phyloP scores from a whole-genome alignment of 352 stramenopile species.

The Phytophthora agathidicida region DNA sequence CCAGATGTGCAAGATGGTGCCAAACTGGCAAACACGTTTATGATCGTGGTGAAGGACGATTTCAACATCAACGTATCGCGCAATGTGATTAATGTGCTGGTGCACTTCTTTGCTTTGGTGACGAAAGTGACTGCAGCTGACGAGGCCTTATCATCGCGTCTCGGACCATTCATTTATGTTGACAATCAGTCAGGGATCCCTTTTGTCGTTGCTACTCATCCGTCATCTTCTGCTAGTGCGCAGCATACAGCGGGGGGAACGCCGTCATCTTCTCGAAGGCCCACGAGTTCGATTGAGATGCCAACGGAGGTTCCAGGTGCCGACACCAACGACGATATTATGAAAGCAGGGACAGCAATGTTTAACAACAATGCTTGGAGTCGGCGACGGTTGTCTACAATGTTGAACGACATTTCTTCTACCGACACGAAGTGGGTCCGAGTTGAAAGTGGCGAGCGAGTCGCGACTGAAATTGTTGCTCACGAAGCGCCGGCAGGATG shows the following conservation, averaged over 20 bases:
- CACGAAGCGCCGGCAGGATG: constrained; percentile 85
- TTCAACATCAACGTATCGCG: constrained; percentile 85
- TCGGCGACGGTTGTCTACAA: constrained; percentile 67
- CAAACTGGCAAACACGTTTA: constrained; percentile 64
- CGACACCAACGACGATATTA: constrained; percentile 49
- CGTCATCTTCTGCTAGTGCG: constrained; percentile 30
- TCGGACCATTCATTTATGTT: constrained; percentile 87
- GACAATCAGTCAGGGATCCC: constrained; percentile 88
- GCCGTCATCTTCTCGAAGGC: constrained; percentile 29
- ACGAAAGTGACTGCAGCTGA: constrained; percentile 58
- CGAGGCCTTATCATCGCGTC: constrained; percentile 48
- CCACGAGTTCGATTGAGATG: constrained; percentile 57
- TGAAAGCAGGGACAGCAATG: constrained; percentile 49
- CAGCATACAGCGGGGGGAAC: constrained; percentile 15
- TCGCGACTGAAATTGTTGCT: constrained; percentile 80
- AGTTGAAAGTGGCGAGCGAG: constrained; percentile 63
- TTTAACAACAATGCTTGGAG: constrained; percentile 66
- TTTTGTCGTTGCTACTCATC: constrained; percentile 77
- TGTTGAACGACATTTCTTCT: constrained; percentile 81
- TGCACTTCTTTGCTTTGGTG: constrained; percentile 79
- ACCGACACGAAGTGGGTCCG: constrained; percentile 71
- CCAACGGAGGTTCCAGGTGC: constrained; percentile 51
- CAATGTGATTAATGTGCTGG: constrained; percentile 83
- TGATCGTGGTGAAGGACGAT: constrained; percentile 81
- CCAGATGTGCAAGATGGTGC: constrained; percentile 59